phyloP scores from a whole-genome alignment of 106 monocot genomes.

The Allium cepa region DNA sequence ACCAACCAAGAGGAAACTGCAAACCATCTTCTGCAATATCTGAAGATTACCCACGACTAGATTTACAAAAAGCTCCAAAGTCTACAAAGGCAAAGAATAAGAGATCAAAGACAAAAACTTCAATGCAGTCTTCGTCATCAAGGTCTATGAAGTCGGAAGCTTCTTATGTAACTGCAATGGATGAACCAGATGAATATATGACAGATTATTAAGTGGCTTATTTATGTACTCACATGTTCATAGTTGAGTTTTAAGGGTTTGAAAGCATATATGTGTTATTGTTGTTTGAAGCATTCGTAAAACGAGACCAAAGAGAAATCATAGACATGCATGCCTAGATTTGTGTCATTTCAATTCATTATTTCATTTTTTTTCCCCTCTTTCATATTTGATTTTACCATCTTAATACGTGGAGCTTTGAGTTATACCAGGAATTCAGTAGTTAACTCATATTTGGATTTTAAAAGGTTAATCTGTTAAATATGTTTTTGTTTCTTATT shows the following conservation, averaged over 20 bases:
- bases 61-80: conserved; percentile 35
- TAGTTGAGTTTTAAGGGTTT: neutral
- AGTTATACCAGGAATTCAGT: too few species aligned
- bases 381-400: too few species aligned
- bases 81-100: conserved; percentile 31
- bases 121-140: conserved; percentile 23
- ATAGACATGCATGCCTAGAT: too few species aligned
- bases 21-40: conserved; percentile 18
- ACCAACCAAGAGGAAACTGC: conserved; percentile 27
- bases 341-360: too few species aligned
- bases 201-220: conserved; percentile 9
- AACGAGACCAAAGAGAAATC: too few species aligned
- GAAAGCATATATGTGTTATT: neutral
- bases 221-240: conserved; percentile 1
- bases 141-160: conserved; percentile 31
- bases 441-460: too few species aligned
- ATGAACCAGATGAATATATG: conserved; percentile 13
- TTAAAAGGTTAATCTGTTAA: too few species aligned
- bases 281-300: too few species aligned
- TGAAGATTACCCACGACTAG: conserved; percentile 12
- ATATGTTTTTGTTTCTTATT: too few species aligned
- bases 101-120: conserved; percentile 36
- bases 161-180: conserved; percentile 34
- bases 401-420: too few species aligned
- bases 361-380: too few species aligned